Conservation (phyloP, 371 early-diverging fungal species). For the Lichtheimia hyalospora region DNA sequence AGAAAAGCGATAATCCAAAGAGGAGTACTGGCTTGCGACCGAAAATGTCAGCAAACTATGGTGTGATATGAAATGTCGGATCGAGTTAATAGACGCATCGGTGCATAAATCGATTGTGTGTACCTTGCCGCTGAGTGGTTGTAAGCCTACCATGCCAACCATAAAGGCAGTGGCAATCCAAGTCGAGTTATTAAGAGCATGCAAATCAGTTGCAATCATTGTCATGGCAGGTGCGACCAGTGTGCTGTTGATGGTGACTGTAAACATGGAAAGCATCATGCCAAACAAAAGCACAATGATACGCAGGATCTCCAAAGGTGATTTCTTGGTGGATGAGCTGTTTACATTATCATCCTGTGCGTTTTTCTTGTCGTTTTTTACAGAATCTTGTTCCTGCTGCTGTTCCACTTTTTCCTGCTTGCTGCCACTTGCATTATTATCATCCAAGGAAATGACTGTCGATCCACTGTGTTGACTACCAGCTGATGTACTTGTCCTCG, state of each 20-base stretch:
- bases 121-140: slow-evolving; percentile 60
- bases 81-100: not conserved
- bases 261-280: slow-evolving; percentile 57
- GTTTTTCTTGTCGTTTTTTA: too few relatives aligned
- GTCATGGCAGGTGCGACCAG: slow-evolving; percentile 60
- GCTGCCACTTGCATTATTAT: too few relatives aligned
- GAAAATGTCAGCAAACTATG: slow-evolving; percentile 18
- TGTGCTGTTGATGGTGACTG: slow-evolving; percentile 74
- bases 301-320: not conserved
- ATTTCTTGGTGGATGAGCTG: too few relatives aligned
- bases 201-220: slow-evolving; percentile 11
- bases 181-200: slow-evolving; percentile 13
- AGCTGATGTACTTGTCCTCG: too few relatives aligned
- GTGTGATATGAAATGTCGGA: too few relatives aligned
- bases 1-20: slow-evolving; percentile 46
- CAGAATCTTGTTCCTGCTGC: too few relatives aligned
- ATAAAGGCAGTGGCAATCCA: slow-evolving; percentile 39
- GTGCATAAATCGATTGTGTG: slow-evolving; percentile 6
- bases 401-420: too few relatives aligned
- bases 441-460: too few relatives aligned
- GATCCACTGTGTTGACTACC: too few relatives aligned
- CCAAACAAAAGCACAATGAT: slow-evolving; percentile 16
- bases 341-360: too few relatives aligned
- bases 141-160: slow-evolving; percentile 55
- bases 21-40: slow-evolving; percentile 52